Conservation (phyloP, 1,139 yeast species). For the Barnettozyma hawaiiensis region DNA sequence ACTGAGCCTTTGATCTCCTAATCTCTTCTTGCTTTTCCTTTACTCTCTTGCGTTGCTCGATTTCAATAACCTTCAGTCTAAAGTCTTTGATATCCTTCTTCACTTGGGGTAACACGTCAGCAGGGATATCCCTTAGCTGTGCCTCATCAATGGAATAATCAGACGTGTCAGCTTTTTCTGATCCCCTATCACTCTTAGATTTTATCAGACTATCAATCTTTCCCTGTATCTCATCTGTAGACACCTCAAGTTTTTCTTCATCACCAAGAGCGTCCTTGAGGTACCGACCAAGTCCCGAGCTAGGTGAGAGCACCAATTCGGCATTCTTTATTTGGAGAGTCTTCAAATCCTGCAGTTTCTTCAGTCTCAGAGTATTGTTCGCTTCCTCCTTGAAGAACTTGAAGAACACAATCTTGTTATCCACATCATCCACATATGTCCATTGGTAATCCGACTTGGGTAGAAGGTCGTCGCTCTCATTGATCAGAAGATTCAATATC, state of each 20-base stretch:
- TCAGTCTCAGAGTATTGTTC: slow-evolving; percentile 7
- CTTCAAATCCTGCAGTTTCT: slow-evolving; percentile 8
- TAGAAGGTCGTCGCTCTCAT: neutral
- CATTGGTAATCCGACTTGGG: slow-evolving; percentile 12
- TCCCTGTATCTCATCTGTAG: neutral
- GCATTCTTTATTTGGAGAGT: slow-evolving; percentile 6
- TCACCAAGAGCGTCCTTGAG: slow-evolving; percentile 11
- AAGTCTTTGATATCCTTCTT: slow-evolving; percentile 56
- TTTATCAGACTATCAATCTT: slow-evolving; percentile 3
- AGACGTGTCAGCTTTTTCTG: slow-evolving; percentile 5
- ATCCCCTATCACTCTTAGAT: neutral
- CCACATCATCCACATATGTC: slow-evolving; percentile 20
- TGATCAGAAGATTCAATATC: slow-evolving; percentile 14
- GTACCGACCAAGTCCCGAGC: slow-evolving; percentile 19
- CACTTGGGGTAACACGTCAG: slow-evolving; percentile 49
- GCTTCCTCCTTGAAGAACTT: slow-evolving; percentile 13
- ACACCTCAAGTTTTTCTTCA: slow-evolving; percentile 3
- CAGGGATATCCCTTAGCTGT: slow-evolving; percentile 61
- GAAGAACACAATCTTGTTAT: slow-evolving; percentile 18
- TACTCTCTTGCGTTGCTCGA: slow-evolving; percentile 52
- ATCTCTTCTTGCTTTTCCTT: slow-evolving; percentile 49
- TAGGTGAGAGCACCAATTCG: slow-evolving; percentile 8
- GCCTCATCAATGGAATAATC: slow-evolving; percentile 53
- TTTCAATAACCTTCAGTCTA: slow-evolving; percentile 52
- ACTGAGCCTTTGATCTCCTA: slow-evolving; percentile 43